Evolutionary conservation across 192 early-diverging fungal species (phyloP), one percentile per base, ranked within the genome.

Genomic region (Podila horticola): DNA sequence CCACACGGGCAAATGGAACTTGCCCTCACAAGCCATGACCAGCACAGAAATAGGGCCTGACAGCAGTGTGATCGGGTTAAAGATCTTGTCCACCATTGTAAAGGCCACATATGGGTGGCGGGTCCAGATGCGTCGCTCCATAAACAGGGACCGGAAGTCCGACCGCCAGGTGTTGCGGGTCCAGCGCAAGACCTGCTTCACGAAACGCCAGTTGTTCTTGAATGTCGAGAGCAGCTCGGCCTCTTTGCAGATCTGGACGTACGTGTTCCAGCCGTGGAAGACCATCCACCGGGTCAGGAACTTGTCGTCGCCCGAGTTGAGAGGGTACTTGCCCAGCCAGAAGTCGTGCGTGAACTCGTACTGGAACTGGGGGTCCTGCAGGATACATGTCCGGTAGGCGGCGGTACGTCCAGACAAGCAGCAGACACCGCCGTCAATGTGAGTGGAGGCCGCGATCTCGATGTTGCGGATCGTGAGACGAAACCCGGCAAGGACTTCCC

Each of bases 201-300:
- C 67, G 65, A 93, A 93, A 20, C 88, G 74, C 91, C 91, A 93
- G 62, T 93, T 91, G 82, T 92, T 88, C 79, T 93, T 93, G 82
- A 93, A 93, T 0, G 92, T 93, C 4, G 92, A 93, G 15, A 67
- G 71, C 8, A 93, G 76, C 38, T 93, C 92, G 61, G 89, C 92
- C 71, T 93, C 87, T 30, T 83, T 83, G 50, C 91, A 91, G 50
- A 89, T 83, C 61, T 93, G 92, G 7, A 92, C 88, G 75, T 88
- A 90, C 8, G 92, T 92, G 58, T 86, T 86, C 92, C 92, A 93
- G 24, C 85, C 84, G 69, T 92, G 89, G 5, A 84, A 91, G 20
- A 91, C 87, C 84, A 92, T 86, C 92, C 92, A 93, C 0, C 92
- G 87, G 4, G 92, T 93, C 72, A 93, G 74, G 67, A 92, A 93